Evolutionary conservation across 2,329 filamentous ascomycete species (phyloP), one percentile per base, ranked within the genome.

Genomic region (Hymenoscyphus infarciens): DNA sequence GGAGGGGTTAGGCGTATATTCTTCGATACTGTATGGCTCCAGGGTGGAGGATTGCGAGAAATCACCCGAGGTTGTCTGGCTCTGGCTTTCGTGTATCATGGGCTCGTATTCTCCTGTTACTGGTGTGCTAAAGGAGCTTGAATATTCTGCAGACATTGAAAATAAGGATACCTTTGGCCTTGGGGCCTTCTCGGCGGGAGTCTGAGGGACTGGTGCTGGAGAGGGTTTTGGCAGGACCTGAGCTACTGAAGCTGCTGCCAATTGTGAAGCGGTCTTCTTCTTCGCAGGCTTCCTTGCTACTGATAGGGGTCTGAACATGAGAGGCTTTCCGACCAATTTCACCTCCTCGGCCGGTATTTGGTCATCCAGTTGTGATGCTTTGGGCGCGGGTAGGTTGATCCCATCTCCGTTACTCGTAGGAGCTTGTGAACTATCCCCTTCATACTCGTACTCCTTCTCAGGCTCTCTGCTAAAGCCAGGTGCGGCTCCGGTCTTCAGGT

Each of bases 231-330:
- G 56, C 10, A 71, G 22, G 25, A 69, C 54, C 13, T 72, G 54
- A 25, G 71, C 57, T 19, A 65, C 54, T 10, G 55, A 22, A 31
- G 62, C 33, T 6, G 63, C 59, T 39, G 45, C 49, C 53, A 68
- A 57, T 3, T 76, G 74, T 42, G 74, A 27, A 27, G 55, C 38
- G 15, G 60, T 58, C 62, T 80, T 87, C 77, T 88, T 91, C 77
- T 90, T 92, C 66, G 83, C 84, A 33, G 87, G 82, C 66, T 89
- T 91, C 65, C 91, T 83, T 16, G 87, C 85, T 15, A 97, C 92
- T 0, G 93, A 97, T 42, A 97, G 79, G 3, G 94, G 94, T 73
- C 88, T 90, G 76, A 98, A 97, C 85, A 92, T 90, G 75, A 93
- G 85, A 13, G 92, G 86, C 69, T 93, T 95, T 22, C 90, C 90